Evolutionary conservation across 176 grass and related monocot genomes (phyloP).

Genomic region (Hordeum marinum): DNA sequence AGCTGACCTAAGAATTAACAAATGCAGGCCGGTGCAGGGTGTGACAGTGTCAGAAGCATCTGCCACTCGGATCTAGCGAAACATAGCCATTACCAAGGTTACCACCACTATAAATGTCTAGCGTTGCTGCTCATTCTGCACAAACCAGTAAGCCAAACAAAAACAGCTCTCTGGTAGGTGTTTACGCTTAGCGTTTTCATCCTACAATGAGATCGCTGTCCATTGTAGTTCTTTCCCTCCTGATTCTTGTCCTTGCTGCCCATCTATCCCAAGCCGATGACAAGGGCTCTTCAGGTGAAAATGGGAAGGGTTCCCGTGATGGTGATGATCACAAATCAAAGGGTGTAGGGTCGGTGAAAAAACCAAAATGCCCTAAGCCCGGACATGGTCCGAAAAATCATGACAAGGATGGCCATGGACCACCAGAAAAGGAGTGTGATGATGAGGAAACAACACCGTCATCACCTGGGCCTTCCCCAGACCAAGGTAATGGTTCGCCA

Average conservation of each 20-base stretch:
- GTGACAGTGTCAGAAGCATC: neutral
- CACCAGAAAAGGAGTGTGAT: neutral
- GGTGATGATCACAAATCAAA: neutral
- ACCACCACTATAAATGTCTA: constrained; percentile 11
- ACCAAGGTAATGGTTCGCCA: constrained; percentile 7
- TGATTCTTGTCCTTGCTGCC: neutral
- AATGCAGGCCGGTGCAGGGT: neutral
- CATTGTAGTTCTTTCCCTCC: neutral
- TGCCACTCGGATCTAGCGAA: neutral
- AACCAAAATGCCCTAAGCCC: constrained; percentile 29
- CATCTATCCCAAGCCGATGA: neutral
- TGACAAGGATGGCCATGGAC: neutral
- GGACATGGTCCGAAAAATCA: neutral
- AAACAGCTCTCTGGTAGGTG: neutral
- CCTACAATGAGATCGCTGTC: constrained; percentile 1
- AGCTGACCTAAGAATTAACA: neutral
- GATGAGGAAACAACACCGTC: neutral
- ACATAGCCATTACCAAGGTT: neutral
- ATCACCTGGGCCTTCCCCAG: neutral
- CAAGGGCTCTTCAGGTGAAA: neutral
- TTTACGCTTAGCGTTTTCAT: neutral
- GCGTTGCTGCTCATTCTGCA: neutral
- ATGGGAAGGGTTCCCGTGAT: neutral
- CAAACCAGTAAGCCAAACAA: neutral
- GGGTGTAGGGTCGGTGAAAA: constrained; percentile 13